Conservation (phyloP, 768 basidiomycete genomes). For the Saitozyma sp. region DNA sequence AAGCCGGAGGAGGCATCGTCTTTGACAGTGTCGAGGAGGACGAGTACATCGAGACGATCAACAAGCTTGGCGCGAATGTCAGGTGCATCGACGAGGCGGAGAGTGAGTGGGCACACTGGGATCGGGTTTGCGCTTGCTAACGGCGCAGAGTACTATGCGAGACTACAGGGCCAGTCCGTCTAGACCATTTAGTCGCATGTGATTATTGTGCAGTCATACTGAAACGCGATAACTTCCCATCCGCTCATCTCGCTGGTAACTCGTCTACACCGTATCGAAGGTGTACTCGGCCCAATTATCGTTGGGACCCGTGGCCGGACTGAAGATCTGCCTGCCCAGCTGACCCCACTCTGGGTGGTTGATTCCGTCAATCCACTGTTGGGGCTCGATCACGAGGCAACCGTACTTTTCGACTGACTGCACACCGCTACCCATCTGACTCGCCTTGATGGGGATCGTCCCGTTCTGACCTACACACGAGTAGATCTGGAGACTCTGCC, state of each 20-base stretch:
- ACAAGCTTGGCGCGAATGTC: constrained; percentile 86
- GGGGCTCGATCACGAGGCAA: constrained; percentile 38
- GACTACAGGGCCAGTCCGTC: constrained; percentile 1
- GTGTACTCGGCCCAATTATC: constrained; percentile 32
- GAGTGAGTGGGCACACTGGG: constrained; percentile 55
- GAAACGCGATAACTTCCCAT: no score
- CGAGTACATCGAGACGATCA: constrained; percentile 93
- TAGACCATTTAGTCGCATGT: no score
- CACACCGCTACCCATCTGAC: constrained; percentile 16
- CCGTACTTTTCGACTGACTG: constrained; percentile 25
- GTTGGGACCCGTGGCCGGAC: constrained; percentile 18
- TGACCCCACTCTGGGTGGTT: constrained; percentile 37
- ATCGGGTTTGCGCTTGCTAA: constrained; percentile 3
- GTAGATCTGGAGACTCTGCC: constrained; percentile 27
- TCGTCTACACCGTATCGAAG: constrained; percentile 10
- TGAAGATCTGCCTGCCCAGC: constrained; percentile 25
- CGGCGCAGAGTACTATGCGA: constrained; percentile 10
- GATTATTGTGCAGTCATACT: no score
- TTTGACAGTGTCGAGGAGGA: constrained; percentile 96
- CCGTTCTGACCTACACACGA: constrained; percentile 25
- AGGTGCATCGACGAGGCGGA: constrained; percentile 83
- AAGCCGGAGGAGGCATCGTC: constrained; percentile 96
- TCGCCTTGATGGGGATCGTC: constrained; percentile 18
- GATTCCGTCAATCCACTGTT: constrained; percentile 36
- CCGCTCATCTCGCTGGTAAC: no score